Evolutionary conservation across 2,329 filamentous ascomycete genomes (phyloP).

Genomic region (Claviceps sorghi): DNA sequence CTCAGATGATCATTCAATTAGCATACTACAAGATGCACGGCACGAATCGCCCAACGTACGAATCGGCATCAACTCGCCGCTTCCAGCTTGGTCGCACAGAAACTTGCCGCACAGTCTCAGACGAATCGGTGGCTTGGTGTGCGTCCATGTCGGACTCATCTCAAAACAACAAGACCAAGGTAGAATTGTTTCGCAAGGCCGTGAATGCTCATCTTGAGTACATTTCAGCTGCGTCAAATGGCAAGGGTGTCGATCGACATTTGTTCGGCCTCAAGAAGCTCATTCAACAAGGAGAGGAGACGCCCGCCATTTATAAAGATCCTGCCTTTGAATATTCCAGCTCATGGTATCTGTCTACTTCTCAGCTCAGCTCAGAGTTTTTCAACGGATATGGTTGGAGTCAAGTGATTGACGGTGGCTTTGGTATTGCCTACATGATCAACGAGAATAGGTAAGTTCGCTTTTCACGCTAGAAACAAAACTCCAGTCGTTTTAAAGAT

Average conservation of each 20-base stretch:
- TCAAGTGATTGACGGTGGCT: slow-evolving; percentile 90
- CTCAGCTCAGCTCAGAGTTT: slow-evolving; percentile 86
- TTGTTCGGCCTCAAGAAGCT: slow-evolving; percentile 95
- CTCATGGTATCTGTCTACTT: slow-evolving; percentile 80
- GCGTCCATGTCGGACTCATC: slow-evolving; percentile 63
- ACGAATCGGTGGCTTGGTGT: slow-evolving; percentile 85
- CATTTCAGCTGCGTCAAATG: slow-evolving; percentile 76
- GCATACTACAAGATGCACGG: slow-evolving; percentile 99
- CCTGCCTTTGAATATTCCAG: slow-evolving; percentile 70
- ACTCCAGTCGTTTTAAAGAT: background rate
- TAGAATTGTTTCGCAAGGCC: slow-evolving; percentile 68
- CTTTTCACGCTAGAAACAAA: background rate
- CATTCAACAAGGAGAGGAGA: slow-evolving; percentile 61
- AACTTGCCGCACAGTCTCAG: slow-evolving; percentile 82
- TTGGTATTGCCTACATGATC: slow-evolving; percentile 99
- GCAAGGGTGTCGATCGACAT: slow-evolving; percentile 88
- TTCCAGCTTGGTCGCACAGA: slow-evolving; percentile 96
- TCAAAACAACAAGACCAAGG: slow-evolving; percentile 47
- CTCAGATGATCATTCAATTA: slow-evolving; percentile 96
- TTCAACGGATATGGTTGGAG: slow-evolving; percentile 99
- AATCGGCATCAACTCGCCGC: slow-evolving; percentile 84
- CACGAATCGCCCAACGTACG: slow-evolving; percentile 93
- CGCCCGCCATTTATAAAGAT: slow-evolving; percentile 76
- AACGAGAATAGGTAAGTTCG: slow-evolving; percentile 76
- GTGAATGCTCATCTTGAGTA: slow-evolving; percentile 76